Base-by-base conservation (phyloP, 2,329 filamentous ascomycete species). In the Thermomyces lanuginosus region DNA sequence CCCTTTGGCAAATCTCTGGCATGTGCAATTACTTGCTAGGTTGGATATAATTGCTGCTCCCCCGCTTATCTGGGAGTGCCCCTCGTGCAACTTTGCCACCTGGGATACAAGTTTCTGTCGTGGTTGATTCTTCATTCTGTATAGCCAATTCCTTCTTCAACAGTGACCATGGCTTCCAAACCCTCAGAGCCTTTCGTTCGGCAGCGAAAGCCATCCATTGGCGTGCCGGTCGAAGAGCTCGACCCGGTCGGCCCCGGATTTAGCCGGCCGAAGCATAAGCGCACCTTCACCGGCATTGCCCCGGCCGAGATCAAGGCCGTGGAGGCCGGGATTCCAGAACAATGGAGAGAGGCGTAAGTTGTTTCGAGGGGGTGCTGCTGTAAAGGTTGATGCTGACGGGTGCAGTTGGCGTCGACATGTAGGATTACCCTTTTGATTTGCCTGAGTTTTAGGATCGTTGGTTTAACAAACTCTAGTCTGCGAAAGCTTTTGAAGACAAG, bases 231-330 rank as follows among this genome's bases (percentile, higher is more conserved):
- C 41, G 71, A 79, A 37, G 82, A 92, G 49, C 75, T 95, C 36
- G 67, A 80, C 53, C 76, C 80, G 10, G 72, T 93, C 31, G 77
- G 77, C n/a, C 82, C 83, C 21, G 76, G 75, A 21, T 86, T 91
- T 49, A 75, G 57, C 72, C 69, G 89, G 34, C 89, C 89, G 23
- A 98, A 95, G 61, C 89, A 98, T 62, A 93, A 82, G 65, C 72
- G 89, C 41, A 95, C 86, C n/a, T 79, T 80, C 39, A 98, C 89
- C 6, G 89, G 89, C 6, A 89, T 95, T 48, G 84, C 83, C 17
- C 69, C 83, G 15, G 64, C 70, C 18, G 89, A 98, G 49, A 93
- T 93, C 63, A 93, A 92, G 63, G 76, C 60, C 44, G 81, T 95
- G 25, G 84, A 95, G 61, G 82, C 83, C 62, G 72, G 59, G 34